Base-by-base conservation (phyloP, 2,329 filamentous ascomycete species). In the Exophiala spinifera region DNA sequence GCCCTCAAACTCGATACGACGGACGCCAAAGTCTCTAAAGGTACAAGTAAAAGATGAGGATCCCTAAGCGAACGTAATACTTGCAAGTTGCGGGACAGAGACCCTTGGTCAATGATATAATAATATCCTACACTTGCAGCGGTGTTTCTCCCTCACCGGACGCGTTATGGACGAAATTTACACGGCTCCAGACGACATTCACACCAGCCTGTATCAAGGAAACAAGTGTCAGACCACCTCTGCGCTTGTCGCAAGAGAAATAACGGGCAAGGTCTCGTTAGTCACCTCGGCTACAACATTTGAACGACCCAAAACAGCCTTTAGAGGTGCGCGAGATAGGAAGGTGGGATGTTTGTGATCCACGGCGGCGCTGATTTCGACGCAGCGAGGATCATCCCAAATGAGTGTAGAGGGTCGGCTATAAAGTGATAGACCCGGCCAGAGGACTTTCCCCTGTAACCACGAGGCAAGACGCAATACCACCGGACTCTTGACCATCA, bases 401-500 rank as follows among this genome's bases (percentile, higher is more conserved):
- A 21, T n/a, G 20, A 28, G 42, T 11, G 19, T 49, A 49, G 46
- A 49, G 15, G 14, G 20, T 37, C 46, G 20, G 46, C 33, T 49
- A 49, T 15, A 21, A 44, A 21, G 15, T 21, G 21, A 44, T 21
- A 44, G 11, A 44, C 23, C 28, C 14, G 7, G 11, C 23, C 20
- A 23, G 46, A 21, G 20, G 21, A 45, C 13, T 47, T n/a, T 36
- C 19, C 28, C 28, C 39, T 31, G 20, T 25, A 36, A 43, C 49
- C 54, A 56, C 54, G 54, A 56, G 54, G 53, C 49, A 33, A 49
- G 54, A 56, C 49, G 54, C 49, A 56, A 56, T 56, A 28, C 19
- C 33, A 21, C 40, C 45, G 36, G 19, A 10, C 33, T 17, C 42
- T 20, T 42, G 17, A 19, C 33, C 42, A 17, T 15, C 19, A 33